These are phyloP conservation scores for Tripterygium wilfordii DNA, from an alignment of 177 flowering plant species.

Conservation along the genomic window DNA sequence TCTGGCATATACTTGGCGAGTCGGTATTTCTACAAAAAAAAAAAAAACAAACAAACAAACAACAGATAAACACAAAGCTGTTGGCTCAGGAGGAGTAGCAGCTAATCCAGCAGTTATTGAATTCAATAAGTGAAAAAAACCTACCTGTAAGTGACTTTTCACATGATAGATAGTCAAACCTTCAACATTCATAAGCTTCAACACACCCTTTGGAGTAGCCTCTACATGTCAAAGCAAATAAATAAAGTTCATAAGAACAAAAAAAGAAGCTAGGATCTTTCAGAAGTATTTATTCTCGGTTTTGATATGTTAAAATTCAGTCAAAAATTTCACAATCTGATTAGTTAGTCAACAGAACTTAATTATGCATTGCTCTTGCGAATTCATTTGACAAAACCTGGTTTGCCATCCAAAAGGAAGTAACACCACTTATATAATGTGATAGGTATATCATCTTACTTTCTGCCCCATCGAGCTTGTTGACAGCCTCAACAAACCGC, in stretches of 20 bases:
- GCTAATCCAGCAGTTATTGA: not conserved
- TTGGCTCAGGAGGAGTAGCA: slow-evolving; percentile 3
- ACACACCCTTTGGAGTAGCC: slow-evolving; percentile 68
- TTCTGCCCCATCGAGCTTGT: slow-evolving; percentile 58
- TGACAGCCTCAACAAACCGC: slow-evolving; percentile 54
- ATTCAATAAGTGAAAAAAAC: not conserved
- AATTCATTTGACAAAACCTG: no score
- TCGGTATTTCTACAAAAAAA: slow-evolving; percentile 51
- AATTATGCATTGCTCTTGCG: no score
- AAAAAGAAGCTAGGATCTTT: no score
- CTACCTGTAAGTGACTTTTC: slow-evolving; percentile 70
- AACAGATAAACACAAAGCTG: slow-evolving; percentile 13
- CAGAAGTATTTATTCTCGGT: no score
- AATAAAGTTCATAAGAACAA: not conserved
- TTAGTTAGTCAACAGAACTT: no score
- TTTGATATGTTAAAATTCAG: no score
- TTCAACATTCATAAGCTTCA: slow-evolving; percentile 57
- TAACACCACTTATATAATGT: not conserved
- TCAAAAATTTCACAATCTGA: no score
- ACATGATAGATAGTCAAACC: slow-evolving; percentile 69
- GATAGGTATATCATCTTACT: slow-evolving; percentile 29
- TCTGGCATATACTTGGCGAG: slow-evolving; percentile 61
- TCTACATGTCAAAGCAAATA: slow-evolving; percentile 24
- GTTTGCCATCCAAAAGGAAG: not conserved
- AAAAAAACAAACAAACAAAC: not conserved